phyloP scores from a whole-genome alignment of 176 grass and related monocot genomes.

The Cenchrus fungigraminus region DNA sequence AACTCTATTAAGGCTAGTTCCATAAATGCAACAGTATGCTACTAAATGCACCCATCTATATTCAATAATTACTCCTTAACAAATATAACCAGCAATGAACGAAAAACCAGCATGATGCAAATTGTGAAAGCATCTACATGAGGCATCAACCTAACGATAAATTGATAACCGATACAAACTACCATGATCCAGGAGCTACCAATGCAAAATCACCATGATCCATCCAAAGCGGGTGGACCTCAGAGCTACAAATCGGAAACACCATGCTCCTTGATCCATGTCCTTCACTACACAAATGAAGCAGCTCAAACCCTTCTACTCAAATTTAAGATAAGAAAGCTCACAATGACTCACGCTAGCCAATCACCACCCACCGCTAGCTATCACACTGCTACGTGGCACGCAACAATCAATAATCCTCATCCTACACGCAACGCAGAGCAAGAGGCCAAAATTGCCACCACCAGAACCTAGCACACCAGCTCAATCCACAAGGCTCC shows the following conservation, averaged over 20 bases:
- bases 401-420: slow-evolving; percentile 11
- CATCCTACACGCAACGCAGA: slow-evolving; percentile 5
- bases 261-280: not conserved
- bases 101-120: not conserved
- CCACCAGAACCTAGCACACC: not conserved
- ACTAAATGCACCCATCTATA: slow-evolving; percentile 26
- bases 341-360: not conserved
- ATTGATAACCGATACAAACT: not conserved
- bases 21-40: slow-evolving; percentile 35
- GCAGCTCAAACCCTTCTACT: not conserved
- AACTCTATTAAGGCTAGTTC: not conserved
- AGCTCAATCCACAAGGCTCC: slow-evolving; percentile 15
- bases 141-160: not conserved
- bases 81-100: not conserved
- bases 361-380: slow-evolving; percentile 3
- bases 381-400: not conserved
- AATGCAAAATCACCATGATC: slow-evolving; percentile 21
- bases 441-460: slow-evolving; percentile 17
- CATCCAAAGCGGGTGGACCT: not conserved
- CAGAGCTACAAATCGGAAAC: not conserved
- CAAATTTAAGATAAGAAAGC: slow-evolving; percentile 1
- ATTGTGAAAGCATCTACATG: not conserved
- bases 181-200: slow-evolving; percentile 21
- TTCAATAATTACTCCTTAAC: slow-evolving; percentile 5
- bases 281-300: slow-evolving; percentile 11